Conservation (phyloP, 306 rosid genomes). For the Carpinus fangiana region DNA sequence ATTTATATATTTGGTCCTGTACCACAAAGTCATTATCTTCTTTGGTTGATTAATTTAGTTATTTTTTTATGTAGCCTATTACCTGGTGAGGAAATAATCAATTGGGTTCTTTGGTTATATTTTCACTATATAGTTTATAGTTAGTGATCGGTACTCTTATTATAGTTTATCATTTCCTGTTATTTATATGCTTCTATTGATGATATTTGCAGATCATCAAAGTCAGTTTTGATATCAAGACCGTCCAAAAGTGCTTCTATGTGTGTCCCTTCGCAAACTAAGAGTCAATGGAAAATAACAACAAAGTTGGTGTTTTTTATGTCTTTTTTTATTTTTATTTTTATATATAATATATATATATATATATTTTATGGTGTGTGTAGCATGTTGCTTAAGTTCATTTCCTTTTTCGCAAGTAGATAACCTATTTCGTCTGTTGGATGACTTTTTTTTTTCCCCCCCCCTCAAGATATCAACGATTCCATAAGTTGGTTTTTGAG, state of each 20-base stretch:
- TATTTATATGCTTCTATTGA: constrained; percentile 25
- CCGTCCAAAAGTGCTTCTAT: constrained; percentile 46
- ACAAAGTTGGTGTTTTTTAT: constrained; percentile 56
- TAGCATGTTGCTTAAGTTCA: constrained; percentile 10
- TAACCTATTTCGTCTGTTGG: constrained; percentile 22
- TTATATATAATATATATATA: no score
- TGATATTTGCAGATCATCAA: constrained; percentile 55
- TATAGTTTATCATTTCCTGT: background rate
- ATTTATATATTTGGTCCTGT: no score
- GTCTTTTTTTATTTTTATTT: no score
- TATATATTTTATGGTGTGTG: constrained; percentile 1
- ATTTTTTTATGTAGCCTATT: background rate
- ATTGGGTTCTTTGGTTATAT: background rate
- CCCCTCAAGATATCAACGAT: constrained; percentile 68
- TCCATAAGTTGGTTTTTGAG: constrained; percentile 94
- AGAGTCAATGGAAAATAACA: constrained; percentile 78
- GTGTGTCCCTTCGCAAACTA: constrained; percentile 53
- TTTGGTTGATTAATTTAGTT: constrained; percentile 17
- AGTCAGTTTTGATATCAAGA: constrained; percentile 56
- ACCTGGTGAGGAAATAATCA: background rate
- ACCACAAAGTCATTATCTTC: constrained; percentile 55
- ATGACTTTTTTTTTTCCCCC: constrained; percentile 15
- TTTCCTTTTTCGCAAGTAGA: constrained; percentile 16
- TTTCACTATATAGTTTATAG: background rate
- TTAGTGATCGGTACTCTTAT: constrained; percentile 13